Base-by-base conservation (phyloP, 495 filamentous ascomycete species). In the Talaromyces proteolyticus region DNA sequence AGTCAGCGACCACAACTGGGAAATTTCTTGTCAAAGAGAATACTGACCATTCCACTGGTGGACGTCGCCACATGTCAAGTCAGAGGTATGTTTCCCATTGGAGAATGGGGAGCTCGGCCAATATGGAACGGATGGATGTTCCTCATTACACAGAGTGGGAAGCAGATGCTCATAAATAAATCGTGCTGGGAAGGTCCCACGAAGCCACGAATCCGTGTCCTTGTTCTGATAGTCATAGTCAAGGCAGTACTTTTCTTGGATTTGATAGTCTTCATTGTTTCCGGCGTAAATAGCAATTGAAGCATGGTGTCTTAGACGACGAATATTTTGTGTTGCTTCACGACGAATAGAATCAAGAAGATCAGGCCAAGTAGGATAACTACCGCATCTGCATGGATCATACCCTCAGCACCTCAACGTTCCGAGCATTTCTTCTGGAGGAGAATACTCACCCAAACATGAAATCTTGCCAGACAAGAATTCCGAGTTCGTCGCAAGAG, bases 161-260 rank as follows among this genome's bases (percentile, higher is more conserved):
- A 97, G 80, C 8, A 95, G 67, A 65, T 94, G 92, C 64, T 96
- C 92, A 66, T 97, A 97, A 50, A 95, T 93, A 58, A 93, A 96
- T 29, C 92, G 77, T 1, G 92, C 92, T 0, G 91, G 89, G 60
- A 96, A 97, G 52, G 88, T 74, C 1, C 85, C 90, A 61, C 85
- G 83, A 17, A 96, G 76, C 91, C 91, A 96, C 58, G 74, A 87
- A 49, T 89, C 75, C 0, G 89, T 83, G 58, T 94, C 75, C 48
- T 86, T 87, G 66, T 96, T 87, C 23, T 79, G 62, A 59, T 75
- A 58, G 68, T 81, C 57, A 60, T 87, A 86, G 16, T 75, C 73
- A 23, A 87, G 74, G 0, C 74, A 68, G 43, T 75, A 75, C 20
- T 70, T 70, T 58, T 95, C 91, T 45, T 83, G 83, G 24, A 91